These are phyloP conservation scores for Cryptococcus sp. DNA, from an alignment of 1,284 basidiomycete species.

Conservation along the genomic window DNA sequence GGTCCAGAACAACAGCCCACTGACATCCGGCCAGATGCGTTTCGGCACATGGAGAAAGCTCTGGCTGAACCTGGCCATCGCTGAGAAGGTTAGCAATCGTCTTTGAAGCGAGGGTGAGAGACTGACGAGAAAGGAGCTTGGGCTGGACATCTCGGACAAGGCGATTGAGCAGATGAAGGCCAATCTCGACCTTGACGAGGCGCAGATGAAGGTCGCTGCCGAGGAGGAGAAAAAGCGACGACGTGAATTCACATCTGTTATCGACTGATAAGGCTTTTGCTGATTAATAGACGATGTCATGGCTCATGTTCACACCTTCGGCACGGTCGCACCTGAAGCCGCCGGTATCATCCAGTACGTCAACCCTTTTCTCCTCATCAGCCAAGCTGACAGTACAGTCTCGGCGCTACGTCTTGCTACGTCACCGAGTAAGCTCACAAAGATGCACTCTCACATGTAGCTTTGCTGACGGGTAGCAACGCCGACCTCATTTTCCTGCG, in stretches of 20 bases:
- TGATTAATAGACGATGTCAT: slow-evolving; percentile 75
- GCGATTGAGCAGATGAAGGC: slow-evolving; percentile 91
- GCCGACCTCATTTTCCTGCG: slow-evolving; percentile 96
- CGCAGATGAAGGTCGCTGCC: slow-evolving; percentile 88
- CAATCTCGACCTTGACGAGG: slow-evolving; percentile 81
- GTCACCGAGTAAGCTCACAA: slow-evolving; percentile 87
- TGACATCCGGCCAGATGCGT: slow-evolving; percentile 60
- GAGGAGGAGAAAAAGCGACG: slow-evolving; percentile 93
- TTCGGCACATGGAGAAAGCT: slow-evolving; percentile 96
- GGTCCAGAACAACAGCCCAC: too few relatives aligned
- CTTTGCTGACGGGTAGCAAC: slow-evolving; percentile 55
- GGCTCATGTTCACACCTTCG: slow-evolving; percentile 98
- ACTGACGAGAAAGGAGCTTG: slow-evolving; percentile 61
- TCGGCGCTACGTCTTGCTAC: slow-evolving; percentile 97
- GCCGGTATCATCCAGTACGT: slow-evolving; percentile 94
- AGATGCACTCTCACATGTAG: not conserved
- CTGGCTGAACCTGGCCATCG: slow-evolving; percentile 94
- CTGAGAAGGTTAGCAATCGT: slow-evolving; percentile 62
- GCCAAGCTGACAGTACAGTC: slow-evolving; percentile 50
- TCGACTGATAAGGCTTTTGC: not conserved
- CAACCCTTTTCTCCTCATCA: not conserved
- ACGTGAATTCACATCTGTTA: too few relatives aligned
- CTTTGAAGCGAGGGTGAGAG: not conserved
- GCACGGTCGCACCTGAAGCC: slow-evolving; percentile 85
- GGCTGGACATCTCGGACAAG: slow-evolving; percentile 79